These are phyloP conservation scores for Penicillium silybi DNA, from an alignment of 495 filamentous ascomycete species.

Conservation along the genomic window DNA sequence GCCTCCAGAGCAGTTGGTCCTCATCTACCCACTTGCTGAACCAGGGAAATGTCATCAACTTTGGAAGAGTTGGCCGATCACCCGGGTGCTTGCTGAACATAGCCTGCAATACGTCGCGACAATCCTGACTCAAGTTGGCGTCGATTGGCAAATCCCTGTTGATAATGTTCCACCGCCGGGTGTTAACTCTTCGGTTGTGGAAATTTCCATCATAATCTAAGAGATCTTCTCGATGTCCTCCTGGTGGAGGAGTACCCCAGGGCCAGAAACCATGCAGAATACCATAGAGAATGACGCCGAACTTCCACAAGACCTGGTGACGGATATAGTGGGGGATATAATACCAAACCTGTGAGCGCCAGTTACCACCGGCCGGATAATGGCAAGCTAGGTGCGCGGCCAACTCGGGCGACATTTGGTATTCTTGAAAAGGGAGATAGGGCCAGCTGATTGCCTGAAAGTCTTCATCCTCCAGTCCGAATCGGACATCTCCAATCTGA, in stretches of 20 bases:
- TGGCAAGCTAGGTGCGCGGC: conserved; percentile 3
- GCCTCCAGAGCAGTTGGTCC: conserved; percentile 6
- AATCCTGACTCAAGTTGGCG: conserved; percentile 23
- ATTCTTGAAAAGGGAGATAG: conserved; percentile 18
- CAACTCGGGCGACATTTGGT: conserved; percentile 21
- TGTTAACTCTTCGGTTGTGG: background rate
- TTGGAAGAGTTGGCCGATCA: conserved; percentile 13
- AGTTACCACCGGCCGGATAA: background rate
- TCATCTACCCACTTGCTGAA: conserved; percentile 18
- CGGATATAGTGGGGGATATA: conserved; percentile 10
- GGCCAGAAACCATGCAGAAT: conserved; percentile 26
- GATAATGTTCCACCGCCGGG: conserved; percentile 14
- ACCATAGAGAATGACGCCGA: conserved; percentile 16
- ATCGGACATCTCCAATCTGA: conserved; percentile 11
- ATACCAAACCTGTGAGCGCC: background rate
- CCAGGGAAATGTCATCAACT: conserved; percentile 19
- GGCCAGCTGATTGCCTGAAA: background rate
- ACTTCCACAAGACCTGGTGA: conserved; percentile 16
- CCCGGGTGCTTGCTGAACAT: conserved; percentile 16
- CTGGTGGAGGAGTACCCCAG: conserved; percentile 20
- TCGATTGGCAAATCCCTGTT: conserved; percentile 13
- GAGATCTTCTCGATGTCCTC: background rate
- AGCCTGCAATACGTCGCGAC: conserved; percentile 19
- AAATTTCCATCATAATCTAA: background rate
- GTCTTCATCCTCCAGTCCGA: conserved; percentile 11